These are phyloP conservation scores for Taxawa tesnikishii DNA, from an alignment of 2,329 filamentous ascomycete genomes.

Conservation along the genomic window DNA sequence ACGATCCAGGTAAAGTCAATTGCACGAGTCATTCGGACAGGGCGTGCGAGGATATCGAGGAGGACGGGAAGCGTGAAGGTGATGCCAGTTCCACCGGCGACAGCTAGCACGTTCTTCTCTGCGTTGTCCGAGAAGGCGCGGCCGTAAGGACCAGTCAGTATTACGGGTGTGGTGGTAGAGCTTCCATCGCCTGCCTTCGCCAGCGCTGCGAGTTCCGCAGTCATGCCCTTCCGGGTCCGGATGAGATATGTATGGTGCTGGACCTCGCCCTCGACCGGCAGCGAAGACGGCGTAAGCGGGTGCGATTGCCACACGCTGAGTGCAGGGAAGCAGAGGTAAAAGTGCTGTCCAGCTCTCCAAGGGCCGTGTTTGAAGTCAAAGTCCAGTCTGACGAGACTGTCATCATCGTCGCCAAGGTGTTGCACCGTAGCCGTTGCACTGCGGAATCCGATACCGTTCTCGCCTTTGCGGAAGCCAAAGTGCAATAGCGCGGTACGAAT, in stretches of 20 bases:
- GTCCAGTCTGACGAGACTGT: slow-evolving; percentile 53
- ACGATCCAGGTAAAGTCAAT: slow-evolving; percentile 7
- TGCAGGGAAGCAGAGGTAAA: slow-evolving; percentile 56
- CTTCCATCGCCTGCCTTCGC: slow-evolving; percentile 30
- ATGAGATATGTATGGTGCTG: slow-evolving; percentile 24
- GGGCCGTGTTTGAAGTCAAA: slow-evolving; percentile 45
- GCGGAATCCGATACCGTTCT: slow-evolving; percentile 38
- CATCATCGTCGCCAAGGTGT: slow-evolving; percentile 47
- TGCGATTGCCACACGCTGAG: slow-evolving; percentile 61
- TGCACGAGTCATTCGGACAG: slow-evolving; percentile 1
- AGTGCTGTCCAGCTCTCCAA: slow-evolving; percentile 60
- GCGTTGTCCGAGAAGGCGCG: slow-evolving; percentile 24
- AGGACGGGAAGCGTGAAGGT: slow-evolving; percentile 59
- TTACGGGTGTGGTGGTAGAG: slow-evolving; percentile 42
- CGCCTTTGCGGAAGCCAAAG: slow-evolving; percentile 33
- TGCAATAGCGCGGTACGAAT: slow-evolving; percentile 50
- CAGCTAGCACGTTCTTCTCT: slow-evolving; percentile 3
- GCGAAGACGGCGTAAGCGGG: slow-evolving; percentile 53
- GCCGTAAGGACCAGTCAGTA: slow-evolving; percentile 54
- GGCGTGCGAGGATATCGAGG: slow-evolving; percentile 36
- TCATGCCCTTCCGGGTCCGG: slow-evolving; percentile 39
- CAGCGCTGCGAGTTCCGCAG: slow-evolving; percentile 39
- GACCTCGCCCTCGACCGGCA: slow-evolving; percentile 23
- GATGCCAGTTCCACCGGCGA: slow-evolving; percentile 42
- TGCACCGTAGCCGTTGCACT: slow-evolving; percentile 38